These are phyloP conservation scores for Thelonectria blattea DNA, from an alignment of 2,329 filamentous ascomycete genomes.

Conservation along the genomic window DNA sequence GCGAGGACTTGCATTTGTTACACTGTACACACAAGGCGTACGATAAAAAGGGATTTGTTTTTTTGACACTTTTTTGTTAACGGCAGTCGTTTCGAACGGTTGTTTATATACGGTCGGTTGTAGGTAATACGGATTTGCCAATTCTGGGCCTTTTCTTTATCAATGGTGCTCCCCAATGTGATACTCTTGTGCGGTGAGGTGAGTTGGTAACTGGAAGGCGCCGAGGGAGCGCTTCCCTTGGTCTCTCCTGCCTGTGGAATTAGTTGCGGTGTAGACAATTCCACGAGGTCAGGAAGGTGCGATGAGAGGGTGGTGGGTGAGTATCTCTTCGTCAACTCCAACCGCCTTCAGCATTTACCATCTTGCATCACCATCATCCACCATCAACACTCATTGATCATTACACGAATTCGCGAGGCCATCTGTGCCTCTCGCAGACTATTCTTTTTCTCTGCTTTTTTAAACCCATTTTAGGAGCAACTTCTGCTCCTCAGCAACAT, in stretches of 20 bases:
- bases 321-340: background rate
- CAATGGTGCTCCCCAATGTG: background rate
- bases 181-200: background rate
- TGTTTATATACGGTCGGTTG: conserved; percentile 23
- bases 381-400: background rate
- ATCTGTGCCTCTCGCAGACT: background rate
- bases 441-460: no score
- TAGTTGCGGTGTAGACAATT: no score
- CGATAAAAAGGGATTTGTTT: conserved; percentile 44
- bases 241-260: no score
- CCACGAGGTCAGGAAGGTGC: background rate
- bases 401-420: background rate
- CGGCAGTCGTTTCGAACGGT: conserved; percentile 22
- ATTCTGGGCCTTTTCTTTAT: conserved; percentile 29
- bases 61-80: conserved; percentile 29
- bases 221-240: background rate
- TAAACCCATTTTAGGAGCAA: background rate
- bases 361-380: background rate
- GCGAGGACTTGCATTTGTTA: conserved; percentile 55
- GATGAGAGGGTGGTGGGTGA: background rate
- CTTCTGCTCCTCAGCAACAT: background rate
- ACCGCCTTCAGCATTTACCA: background rate
- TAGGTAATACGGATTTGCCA: conserved; percentile 32
- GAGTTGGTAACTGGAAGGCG: background rate
- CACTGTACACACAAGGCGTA: conserved; percentile 60